These are phyloP conservation scores for Orbilia oligospora DNA, from an alignment of 2,329 filamentous ascomycete species.

Conservation along the genomic window DNA sequence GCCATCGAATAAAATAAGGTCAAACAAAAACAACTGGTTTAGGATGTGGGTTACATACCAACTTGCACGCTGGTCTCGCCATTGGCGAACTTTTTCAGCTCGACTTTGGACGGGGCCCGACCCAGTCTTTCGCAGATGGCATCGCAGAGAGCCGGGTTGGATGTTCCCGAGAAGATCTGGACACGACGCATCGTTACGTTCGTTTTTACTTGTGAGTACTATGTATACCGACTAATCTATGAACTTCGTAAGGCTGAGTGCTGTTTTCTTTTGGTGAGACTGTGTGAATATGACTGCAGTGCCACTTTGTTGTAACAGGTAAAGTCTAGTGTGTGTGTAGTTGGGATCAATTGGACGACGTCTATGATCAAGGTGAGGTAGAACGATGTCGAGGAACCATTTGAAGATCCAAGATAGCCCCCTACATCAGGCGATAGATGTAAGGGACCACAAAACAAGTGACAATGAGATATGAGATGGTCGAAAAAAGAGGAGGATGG, in stretches of 20 bases:
- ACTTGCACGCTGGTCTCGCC: conserved; percentile 80
- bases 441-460: conserved; percentile 9
- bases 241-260: conserved; percentile 9
- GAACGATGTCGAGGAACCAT: conserved; percentile 51
- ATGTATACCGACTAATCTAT: conserved; percentile 15
- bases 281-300: conserved; percentile 22
- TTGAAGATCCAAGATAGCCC: conserved; percentile 31
- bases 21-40: conserved; percentile 24
- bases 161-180: conserved; percentile 78
- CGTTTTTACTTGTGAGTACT: background rate
- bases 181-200: conserved; percentile 73
- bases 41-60: conserved; percentile 67
- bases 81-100: conserved; percentile 78
- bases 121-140: conserved; percentile 78
- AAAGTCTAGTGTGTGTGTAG: background rate
- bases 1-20: too few relatives aligned
- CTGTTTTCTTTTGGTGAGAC: background rate
- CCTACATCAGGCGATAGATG: conserved; percentile 49
- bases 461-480: background rate
- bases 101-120: conserved; percentile 73
- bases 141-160: conserved; percentile 76
- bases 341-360: conserved; percentile 43
- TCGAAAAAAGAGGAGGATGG: background rate
- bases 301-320: conserved; percentile 20
- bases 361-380: conserved; percentile 32